Evolutionary conservation across 768 basidiomycete genomes (phyloP).

Genomic region (Gymnopilus dilepis): DNA sequence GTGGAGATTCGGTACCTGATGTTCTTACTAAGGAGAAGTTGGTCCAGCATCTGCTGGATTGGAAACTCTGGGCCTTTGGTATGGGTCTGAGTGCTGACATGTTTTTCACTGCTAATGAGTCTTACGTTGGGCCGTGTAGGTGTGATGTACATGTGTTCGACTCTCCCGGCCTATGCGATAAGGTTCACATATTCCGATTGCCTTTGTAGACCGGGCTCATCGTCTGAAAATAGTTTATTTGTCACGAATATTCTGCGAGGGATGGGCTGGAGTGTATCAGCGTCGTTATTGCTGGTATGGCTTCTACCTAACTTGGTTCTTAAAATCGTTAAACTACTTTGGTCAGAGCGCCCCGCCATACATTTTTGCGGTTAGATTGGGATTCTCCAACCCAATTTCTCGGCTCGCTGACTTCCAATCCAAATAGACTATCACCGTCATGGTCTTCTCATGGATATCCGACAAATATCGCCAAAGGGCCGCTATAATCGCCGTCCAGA

Average conservation of each 20-base stretch:
- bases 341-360: conserved; percentile 54
- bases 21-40: conserved; percentile 41
- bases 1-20: conserved; percentile 56
- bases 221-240: conserved; percentile 41
- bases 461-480: conserved; percentile 50
- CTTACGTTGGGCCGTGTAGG: conserved; percentile 29
- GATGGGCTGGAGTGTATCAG: conserved; percentile 51
- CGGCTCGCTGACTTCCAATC: conserved; percentile 12
- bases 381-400: conserved; percentile 1
- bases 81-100: conserved; percentile 1
- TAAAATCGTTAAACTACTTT: neutral
- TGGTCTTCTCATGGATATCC: conserved; percentile 53
- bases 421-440: conserved; percentile 40
- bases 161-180: conserved; percentile 54
- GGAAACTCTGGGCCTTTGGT: conserved; percentile 57
- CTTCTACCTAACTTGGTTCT: no score
- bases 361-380: conserved; percentile 46
- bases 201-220: neutral
- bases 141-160: conserved; percentile 55
- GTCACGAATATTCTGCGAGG: conserved; percentile 51
- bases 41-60: conserved; percentile 45
- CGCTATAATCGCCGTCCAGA: conserved; percentile 47
- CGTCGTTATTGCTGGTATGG: conserved; percentile 49
- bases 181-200: conserved; percentile 36
- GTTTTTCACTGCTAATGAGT: neutral